phyloP scores from a whole-genome alignment of 345 rosid species.

The Schrenkiella parvula region DNA sequence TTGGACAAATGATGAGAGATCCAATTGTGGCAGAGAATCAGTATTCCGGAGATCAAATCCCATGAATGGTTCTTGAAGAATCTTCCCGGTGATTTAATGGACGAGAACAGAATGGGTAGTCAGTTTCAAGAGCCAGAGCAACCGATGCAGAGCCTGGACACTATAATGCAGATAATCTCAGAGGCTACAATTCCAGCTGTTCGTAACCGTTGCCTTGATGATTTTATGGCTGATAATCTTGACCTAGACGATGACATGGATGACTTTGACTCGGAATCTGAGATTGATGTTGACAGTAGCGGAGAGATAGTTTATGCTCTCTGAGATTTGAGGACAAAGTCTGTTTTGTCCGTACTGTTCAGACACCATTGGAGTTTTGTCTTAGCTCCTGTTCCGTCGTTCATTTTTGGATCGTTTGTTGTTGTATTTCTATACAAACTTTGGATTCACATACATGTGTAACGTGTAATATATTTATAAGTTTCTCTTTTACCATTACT shows the following conservation, averaged over 20 bases:
- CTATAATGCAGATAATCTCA: constrained; percentile 87
- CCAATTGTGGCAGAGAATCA: constrained; percentile 66
- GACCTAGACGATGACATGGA: constrained; percentile 79
- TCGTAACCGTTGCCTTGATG: constrained; percentile 37
- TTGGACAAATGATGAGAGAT: not conserved
- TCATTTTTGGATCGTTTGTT: constrained; percentile 11
- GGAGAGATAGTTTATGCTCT: constrained; percentile 86
- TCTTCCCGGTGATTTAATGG: constrained; percentile 74
- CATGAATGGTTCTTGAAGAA: constrained; percentile 90
- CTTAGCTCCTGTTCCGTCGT: constrained; percentile 14
- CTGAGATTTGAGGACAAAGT: constrained; percentile 10
- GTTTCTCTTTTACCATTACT: not conserved
- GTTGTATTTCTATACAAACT: not conserved
- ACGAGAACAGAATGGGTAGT: constrained; percentile 48
- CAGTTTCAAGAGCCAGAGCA: constrained; percentile 80
- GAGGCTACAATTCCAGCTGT: constrained; percentile 86
- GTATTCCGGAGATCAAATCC: constrained; percentile 66
- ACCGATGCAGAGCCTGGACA: constrained; percentile 77
- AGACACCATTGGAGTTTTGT: constrained; percentile 23
- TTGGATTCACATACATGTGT: constrained; percentile 21
- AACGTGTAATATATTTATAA: constrained; percentile 8
- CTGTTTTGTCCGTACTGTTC: constrained; percentile 20
- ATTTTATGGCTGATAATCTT: constrained; percentile 47
- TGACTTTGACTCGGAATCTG: constrained; percentile 76
- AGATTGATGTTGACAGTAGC: constrained; percentile 86